phyloP scores from a whole-genome alignment of 148 eudicot species.

The Dianthus caryophyllus region DNA sequence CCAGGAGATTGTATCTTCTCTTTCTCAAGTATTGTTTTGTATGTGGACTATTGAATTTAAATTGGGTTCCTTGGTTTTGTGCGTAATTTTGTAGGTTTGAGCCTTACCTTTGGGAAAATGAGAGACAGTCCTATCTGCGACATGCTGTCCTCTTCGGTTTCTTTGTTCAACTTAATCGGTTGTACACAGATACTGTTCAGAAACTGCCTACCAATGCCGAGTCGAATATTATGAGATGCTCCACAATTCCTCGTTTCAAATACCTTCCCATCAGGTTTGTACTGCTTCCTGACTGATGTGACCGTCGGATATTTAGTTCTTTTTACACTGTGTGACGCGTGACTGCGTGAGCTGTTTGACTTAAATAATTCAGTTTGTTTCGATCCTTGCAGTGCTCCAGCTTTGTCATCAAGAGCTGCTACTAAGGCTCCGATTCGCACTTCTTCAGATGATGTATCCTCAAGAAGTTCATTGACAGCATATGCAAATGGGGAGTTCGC shows the following conservation, averaged over 20 bases:
- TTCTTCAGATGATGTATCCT: conserved; percentile 35
- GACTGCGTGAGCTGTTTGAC: neutral
- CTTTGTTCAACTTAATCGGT: conserved; percentile 90
- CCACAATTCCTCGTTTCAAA: conserved; percentile 84
- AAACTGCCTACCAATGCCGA: conserved; percentile 78
- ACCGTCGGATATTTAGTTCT: neutral
- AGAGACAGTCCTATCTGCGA: conserved; percentile 85
- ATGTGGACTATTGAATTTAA: neutral
- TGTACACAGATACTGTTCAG: conserved; percentile 70
- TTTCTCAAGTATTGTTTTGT: neutral
- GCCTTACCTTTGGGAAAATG: conserved; percentile 97
- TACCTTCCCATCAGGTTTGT: conserved; percentile 94
- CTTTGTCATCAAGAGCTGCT: conserved; percentile 67
- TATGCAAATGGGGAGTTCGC: conserved; percentile 62
- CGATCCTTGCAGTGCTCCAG: conserved; percentile 68
- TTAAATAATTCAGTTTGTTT: neutral
- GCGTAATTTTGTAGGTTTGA: conserved; percentile 53
- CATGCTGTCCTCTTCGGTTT: conserved; percentile 95
- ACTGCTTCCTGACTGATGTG: neutral
- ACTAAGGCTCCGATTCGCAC: conserved; percentile 52
- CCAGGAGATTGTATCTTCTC: neutral
- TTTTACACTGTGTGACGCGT: too few relatives aligned
- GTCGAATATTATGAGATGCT: conserved; percentile 90
- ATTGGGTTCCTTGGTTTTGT: conserved; percentile 8
- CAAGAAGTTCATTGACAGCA: conserved; percentile 67